Evolutionary conservation across 768 basidiomycete species (phyloP).

Genomic region (Rhodotorula taiwanensis): DNA sequence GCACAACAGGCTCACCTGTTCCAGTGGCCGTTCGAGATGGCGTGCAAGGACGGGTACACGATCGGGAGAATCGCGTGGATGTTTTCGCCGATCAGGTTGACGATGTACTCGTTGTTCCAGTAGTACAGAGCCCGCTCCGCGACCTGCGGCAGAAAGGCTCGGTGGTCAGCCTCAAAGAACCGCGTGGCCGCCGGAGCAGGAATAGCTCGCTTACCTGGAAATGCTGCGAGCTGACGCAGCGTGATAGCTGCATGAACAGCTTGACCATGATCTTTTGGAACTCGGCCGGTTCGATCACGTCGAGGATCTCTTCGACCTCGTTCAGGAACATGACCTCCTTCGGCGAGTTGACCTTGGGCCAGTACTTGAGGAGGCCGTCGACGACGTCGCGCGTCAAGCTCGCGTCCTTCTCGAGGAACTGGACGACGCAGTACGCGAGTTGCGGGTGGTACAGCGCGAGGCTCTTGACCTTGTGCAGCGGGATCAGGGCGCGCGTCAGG

Average conservation of each 20-base stretch:
- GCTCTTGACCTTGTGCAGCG: slow-evolving; percentile 92
- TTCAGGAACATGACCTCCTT: slow-evolving; percentile 99
- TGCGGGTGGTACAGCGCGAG: slow-evolving; percentile 99
- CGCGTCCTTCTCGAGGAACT: slow-evolving; percentile 95
- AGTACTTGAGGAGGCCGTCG: slow-evolving; percentile 88
- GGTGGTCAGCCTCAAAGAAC: background rate
- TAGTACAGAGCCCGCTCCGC: slow-evolving; percentile 93
- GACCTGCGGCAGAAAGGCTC: slow-evolving; percentile 48
- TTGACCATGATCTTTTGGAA: slow-evolving; percentile 92
- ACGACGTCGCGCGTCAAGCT: slow-evolving; percentile 89
- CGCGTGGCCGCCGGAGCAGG: too few relatives aligned
- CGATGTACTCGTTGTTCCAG: slow-evolving; percentile 99
- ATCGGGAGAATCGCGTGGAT: slow-evolving; percentile 80
- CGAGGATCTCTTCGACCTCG: slow-evolving; percentile 96
- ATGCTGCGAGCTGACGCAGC: slow-evolving; percentile 98
- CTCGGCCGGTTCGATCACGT: slow-evolving; percentile 92
- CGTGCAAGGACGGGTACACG: slow-evolving; percentile 92
- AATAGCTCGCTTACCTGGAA: too few relatives aligned
- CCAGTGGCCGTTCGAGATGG: slow-evolving; percentile 96
- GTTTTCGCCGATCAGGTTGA: slow-evolving; percentile 98
- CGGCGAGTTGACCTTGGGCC: slow-evolving; percentile 98
- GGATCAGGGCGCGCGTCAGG: slow-evolving; percentile 84
- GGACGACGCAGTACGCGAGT: slow-evolving; percentile 96
- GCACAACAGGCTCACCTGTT: slow-evolving; percentile 60
- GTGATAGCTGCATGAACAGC: slow-evolving; percentile 85